Percentiles rank a stretch among this genome's conserved stretches.
phyloP scores from a whole-genome alignment of 257 asterid genomes.

The Misopates orontium region DNA sequence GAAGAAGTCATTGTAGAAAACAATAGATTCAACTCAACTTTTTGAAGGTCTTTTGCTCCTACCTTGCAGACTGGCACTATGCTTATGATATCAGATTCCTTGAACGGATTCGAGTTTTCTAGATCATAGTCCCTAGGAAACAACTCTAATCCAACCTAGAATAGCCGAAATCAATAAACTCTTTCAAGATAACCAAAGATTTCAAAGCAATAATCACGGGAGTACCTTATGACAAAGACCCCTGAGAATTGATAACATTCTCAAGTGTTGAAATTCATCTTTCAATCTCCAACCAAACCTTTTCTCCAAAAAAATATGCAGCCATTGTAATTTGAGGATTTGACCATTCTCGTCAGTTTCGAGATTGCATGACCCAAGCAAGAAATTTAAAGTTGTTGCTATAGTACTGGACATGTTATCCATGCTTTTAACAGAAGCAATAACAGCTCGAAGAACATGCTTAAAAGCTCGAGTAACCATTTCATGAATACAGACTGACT shows the following conservation, averaged over 20 bases:
- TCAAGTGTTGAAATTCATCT: conserved; percentile 71
- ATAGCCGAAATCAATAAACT: conserved; percentile 29
- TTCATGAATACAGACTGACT: conserved; percentile 96
- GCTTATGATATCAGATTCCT: conserved; percentile 75
- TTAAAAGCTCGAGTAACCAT: conserved; percentile 97
- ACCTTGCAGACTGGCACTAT: conserved; percentile 92
- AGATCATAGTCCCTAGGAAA: conserved; percentile 84
- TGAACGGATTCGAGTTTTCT: conserved; percentile 80
- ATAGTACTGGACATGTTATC: conserved; percentile 65
- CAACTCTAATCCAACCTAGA: conserved; percentile 92
- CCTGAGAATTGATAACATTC: conserved; percentile 82
- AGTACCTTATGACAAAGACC: conserved; percentile 96
- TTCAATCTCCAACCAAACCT: conserved; percentile 79
- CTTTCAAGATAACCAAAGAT: conserved; percentile 26
- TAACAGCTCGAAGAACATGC: conserved; percentile 87
- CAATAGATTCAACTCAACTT: neutral
- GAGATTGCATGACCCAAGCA: conserved; percentile 61
- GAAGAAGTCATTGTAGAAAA: conserved; percentile 22
- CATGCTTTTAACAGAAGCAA: conserved; percentile 70
- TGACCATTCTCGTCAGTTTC: conserved; percentile 44
- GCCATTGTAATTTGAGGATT: conserved; percentile 69
- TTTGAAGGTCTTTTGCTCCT: conserved; percentile 23
- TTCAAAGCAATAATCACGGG: conserved; percentile 19
- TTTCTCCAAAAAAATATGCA: conserved; percentile 56
- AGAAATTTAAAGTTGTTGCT: conserved; percentile 79